phyloP scores from a whole-genome alignment of 108 stramenopile species.

The Epithemia pelagica region DNA sequence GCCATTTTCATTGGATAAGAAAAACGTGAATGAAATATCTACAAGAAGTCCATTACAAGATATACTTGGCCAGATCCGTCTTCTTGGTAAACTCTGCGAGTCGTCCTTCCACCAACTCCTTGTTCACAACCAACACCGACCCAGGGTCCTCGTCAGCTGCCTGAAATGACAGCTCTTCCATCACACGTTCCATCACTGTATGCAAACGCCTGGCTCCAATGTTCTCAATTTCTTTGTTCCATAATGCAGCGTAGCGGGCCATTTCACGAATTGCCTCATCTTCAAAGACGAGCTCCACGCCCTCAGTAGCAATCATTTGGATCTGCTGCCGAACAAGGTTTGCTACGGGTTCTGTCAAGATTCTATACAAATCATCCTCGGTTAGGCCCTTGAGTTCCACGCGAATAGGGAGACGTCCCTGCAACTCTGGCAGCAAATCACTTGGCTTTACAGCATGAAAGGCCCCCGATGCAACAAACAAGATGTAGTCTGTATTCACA shows the following conservation, averaged over 20 bases:
- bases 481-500: constrained; percentile 97
- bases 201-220: constrained; percentile 97
- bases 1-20: too few species aligned
- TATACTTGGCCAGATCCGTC: constrained; percentile 90
- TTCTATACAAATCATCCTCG: constrained; percentile 97
- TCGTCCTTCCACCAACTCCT: constrained; percentile 74
- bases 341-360: constrained; percentile 96
- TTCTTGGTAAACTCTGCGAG: constrained; percentile 72
- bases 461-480: constrained; percentile 94
- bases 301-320: constrained; percentile 90
- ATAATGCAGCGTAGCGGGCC: constrained; percentile 83
- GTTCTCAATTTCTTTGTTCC: constrained; percentile 98
- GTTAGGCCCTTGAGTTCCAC: constrained; percentile 96
- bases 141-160: constrained; percentile 88
- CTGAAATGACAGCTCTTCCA: constrained; percentile 95
- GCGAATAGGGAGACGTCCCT: constrained; percentile 98
- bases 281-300: constrained; percentile 86
- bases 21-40: too few species aligned
- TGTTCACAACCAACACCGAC: constrained; percentile 50
- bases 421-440: constrained; percentile 96
- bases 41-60: too few species aligned
- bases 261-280: constrained; percentile 97
- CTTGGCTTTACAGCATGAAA: constrained; percentile 94
- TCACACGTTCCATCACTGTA: constrained; percentile 96
- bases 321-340: constrained; percentile 92